Base-by-base conservation (phyloP, 805 yeast genomes). In the Jamesozyma lodderae region DNA sequence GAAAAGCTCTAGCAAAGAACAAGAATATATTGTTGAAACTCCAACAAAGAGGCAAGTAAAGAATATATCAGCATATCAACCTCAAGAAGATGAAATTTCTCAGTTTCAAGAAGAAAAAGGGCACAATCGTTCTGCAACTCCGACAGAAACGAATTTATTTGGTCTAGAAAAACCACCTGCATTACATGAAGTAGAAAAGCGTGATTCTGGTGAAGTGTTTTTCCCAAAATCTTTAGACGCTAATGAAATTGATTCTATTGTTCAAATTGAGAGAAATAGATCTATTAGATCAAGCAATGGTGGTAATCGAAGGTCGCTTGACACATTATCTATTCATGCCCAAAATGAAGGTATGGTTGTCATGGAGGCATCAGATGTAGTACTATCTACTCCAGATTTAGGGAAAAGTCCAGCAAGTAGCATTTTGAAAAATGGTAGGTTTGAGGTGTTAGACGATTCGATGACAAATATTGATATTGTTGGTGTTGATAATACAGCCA, bases 191-290 rank as follows among this genome's bases (percentile, higher is more conserved):
- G 6, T 22, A 8, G 24, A 26, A 15, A 58, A 48, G 32, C 47
- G 60, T 8, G 68, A 66, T 41, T 57, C 62, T 4, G 78, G 79
- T 19, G 79, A 81, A 40, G 74, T 77, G 0, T 57, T 82, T 19
- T 83, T 83, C 55, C 94, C 94, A 0, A 81, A 78, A 52, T 72
- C 76, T 2, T 62, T 83, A 23, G 79, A 70, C 41, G 66, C 73
- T 0, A 74, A 71, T 37, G 94, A 83, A 51, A 82, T 83, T 9
- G 83, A 79, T 46, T 77, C 83, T 33, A 83, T 83, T 41, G 79
- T 80, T 2, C 71, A 81, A 6, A 53, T 83, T 31, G 94, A 83
- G 55, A 68, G 88, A 42, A 73, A 81, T 6, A 69, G 73, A 51
- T 78, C 86, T 0, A 65, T 79, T 0, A 70, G 64, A 50, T 75